Evolutionary conservation across 306 rosid genomes (phyloP), one percentile per base, ranked within the genome.

Genomic region (Cucurbita maxima): DNA sequence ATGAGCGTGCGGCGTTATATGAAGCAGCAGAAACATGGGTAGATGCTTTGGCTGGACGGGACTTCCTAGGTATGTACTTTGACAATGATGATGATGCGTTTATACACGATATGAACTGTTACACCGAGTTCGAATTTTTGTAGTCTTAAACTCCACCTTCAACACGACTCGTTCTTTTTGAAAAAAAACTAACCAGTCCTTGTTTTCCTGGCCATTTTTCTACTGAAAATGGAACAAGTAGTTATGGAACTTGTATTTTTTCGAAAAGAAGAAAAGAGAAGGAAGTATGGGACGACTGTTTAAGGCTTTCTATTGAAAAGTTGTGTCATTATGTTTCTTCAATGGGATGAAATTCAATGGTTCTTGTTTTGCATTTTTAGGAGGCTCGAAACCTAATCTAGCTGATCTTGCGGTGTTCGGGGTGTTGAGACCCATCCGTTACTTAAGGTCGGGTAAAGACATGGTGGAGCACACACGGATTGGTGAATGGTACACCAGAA

Each of bases 21-120:
- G 96, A 95, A 80, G 92, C 99, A 51, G 97, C 97, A 58, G 96
- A 89, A 84, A 89, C 96, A 76, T 95, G 99, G 99, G 96, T 89
- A 43, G 83, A 86, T 75, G 99, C 92, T 80, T 89, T 91, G 58
- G 67, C 89, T 76, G 96, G 97, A 63, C 88, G 92, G 55, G 92
- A 89, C 13, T 95, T 86, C 84, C 92, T 89, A 50, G 97, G 99
- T 95, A 88, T 69, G 92, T 71, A 52, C 57, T 79, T 19, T 43
- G 53, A 30, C 34, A 3, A 30, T 30, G 34, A 30, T 3, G 34
- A 30, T 2, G 34, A 30, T 30, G 34, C 34, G 3, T 30, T 14
- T 50, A 13, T 14, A 13, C 18, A 12, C 2, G 18, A 37, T 8
- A 63, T 40, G 71, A 63, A 43, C 18, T 63, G 51, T 62, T 15